These are phyloP conservation scores for Wallacemonas sp. DNA, from an alignment of 208 protist species.

Conservation along the genomic window DNA sequence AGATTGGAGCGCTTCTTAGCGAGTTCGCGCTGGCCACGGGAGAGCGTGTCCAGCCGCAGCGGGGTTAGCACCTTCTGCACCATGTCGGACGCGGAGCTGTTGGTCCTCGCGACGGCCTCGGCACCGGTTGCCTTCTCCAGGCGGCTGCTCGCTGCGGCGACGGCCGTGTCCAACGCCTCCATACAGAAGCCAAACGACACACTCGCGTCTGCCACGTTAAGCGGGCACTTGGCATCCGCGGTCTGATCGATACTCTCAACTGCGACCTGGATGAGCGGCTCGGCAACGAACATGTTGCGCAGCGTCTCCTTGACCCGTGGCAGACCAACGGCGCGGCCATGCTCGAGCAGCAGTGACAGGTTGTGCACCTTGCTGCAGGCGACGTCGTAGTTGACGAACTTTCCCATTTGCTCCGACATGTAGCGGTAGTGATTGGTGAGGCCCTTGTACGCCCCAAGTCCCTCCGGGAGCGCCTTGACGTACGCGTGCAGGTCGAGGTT, in stretches of 20 bases:
- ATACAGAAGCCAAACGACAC: conserved; percentile 76
- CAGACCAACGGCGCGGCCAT: conserved; percentile 49
- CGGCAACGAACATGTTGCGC: conserved; percentile 55
- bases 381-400: conserved; percentile 81
- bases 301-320: conserved; percentile 53
- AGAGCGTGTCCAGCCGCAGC: conserved; percentile 34
- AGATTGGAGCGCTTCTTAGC: conserved; percentile 43
- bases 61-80: conserved; percentile 29
- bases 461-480: conserved; percentile 71
- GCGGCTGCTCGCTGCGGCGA: conserved; percentile 16
- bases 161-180: conserved; percentile 58
- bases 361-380: conserved; percentile 81
- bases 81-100: conserved; percentile 47
- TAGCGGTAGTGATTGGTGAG: conserved; percentile 82
- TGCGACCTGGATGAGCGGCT: conserved; percentile 64
- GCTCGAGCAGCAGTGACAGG: conserved; percentile 64
- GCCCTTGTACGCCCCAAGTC: conserved; percentile 62
- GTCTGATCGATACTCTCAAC: conserved; percentile 47
- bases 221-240: conserved; percentile 29
- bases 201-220: conserved; percentile 53
- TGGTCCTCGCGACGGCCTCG: conserved; percentile 11
- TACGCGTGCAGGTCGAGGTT: conserved; percentile 70
- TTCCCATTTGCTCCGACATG: conserved; percentile 74
- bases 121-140: conserved; percentile 1
- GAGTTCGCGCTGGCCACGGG: conserved; percentile 44